Evolutionary conservation across 2,329 filamentous ascomycete genomes (phyloP).

Genomic region (Penicillium griseofulvum): DNA sequence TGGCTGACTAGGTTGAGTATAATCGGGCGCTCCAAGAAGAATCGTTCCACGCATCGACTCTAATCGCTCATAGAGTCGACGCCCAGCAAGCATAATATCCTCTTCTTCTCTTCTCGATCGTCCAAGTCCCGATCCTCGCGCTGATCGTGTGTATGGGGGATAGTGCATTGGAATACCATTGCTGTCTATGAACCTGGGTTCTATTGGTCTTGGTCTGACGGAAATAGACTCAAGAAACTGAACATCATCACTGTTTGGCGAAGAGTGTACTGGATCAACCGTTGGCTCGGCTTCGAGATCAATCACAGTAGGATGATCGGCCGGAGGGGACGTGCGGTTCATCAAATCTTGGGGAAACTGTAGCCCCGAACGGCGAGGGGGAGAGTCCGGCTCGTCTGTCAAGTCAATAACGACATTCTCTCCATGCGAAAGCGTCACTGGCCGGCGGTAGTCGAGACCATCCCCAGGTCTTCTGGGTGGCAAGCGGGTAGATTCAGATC

Average conservation of each 20-base stretch:
- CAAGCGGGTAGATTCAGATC: constrained; percentile 25
- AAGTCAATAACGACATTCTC: constrained; percentile 46
- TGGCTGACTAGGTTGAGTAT: neutral
- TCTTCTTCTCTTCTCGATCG: neutral
- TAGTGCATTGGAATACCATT: constrained; percentile 2
- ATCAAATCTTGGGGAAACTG: constrained; percentile 40
- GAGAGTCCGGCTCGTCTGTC: constrained; percentile 46
- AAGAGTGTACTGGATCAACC: constrained; percentile 15
- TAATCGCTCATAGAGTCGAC: neutral
- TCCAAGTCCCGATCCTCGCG: neutral
- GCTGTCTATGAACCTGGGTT: constrained; percentile 10
- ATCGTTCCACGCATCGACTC: neutral
- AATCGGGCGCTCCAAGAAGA: constrained; percentile 6
- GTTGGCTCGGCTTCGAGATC: constrained; percentile 40
- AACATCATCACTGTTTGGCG: constrained; percentile 48
- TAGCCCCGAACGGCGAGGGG: constrained; percentile 18
- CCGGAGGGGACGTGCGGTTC: neutral
- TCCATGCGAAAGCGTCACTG: constrained; percentile 38
- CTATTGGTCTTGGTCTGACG: constrained; percentile 18
- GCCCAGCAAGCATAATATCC: neutral
- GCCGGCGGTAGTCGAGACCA: constrained; percentile 55
- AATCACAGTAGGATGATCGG: constrained; percentile 28
- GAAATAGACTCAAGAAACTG: constrained; percentile 45
- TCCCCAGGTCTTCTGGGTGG: constrained; percentile 47
- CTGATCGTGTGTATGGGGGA: neutral